Evolutionary conservation across 2,329 filamentous ascomycete species (phyloP).

Genomic region (Penicillium concentricum): DNA sequence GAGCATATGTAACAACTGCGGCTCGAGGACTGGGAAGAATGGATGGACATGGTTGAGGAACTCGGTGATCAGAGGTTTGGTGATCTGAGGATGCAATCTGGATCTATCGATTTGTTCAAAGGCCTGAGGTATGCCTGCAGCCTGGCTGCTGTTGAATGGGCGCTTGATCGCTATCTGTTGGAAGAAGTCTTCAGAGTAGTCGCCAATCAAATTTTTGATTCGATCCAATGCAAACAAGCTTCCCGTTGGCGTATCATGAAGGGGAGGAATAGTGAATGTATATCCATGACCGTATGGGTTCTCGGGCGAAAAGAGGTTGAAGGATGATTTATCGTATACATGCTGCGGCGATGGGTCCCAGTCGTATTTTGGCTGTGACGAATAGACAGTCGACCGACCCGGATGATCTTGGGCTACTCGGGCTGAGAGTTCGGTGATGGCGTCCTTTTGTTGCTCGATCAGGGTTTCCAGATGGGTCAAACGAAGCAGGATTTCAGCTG

Average conservation of each 20-base stretch:
- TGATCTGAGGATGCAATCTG: not conserved
- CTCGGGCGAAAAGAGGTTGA: not conserved
- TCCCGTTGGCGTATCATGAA: conserved; percentile 15
- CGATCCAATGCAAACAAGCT: conserved; percentile 13
- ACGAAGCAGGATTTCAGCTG: conserved; percentile 15
- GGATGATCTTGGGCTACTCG: conserved; percentile 3
- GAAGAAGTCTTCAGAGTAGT: conserved; percentile 21
- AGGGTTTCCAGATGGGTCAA: conserved; percentile 16
- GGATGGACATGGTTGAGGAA: conserved; percentile 16
- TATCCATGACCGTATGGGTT: conserved; percentile 3
- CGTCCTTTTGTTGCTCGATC: conserved; percentile 17
- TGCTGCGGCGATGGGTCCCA: conserved; percentile 4
- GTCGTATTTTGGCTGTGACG: not conserved
- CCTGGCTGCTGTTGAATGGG: conserved; percentile 1
- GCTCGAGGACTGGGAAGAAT: conserved; percentile 16
- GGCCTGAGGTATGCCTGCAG: not conserved
- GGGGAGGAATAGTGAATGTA: conserved; percentile 12
- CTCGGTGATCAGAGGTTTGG: conserved; percentile 8
- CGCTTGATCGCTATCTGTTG: conserved; percentile 15
- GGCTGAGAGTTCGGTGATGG: conserved; percentile 11
- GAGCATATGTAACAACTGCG: not conserved
- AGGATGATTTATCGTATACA: not conserved
- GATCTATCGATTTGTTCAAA: conserved; percentile 5
- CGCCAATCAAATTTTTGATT: conserved; percentile 15
- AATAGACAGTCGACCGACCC: not conserved